phyloP scores from a whole-genome alignment of 208 protist genomes.

The Porcisia deanei region DNA sequence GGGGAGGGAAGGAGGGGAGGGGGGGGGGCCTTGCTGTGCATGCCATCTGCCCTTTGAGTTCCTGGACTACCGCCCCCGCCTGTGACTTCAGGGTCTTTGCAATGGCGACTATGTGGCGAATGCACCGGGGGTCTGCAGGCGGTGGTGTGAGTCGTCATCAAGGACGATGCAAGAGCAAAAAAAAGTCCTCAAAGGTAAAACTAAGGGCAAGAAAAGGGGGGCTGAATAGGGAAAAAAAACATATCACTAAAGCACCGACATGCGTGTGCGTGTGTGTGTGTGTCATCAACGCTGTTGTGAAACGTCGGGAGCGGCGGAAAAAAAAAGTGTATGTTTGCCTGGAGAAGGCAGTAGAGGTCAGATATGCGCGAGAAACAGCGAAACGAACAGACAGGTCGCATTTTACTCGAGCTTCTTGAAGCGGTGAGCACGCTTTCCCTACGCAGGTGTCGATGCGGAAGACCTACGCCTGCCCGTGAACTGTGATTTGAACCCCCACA shows the following conservation, averaged over 20 bases:
- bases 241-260: not conserved
- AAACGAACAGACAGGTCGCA: not conserved
- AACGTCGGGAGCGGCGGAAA: too few relatives aligned
- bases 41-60: not conserved
- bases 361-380: not conserved
- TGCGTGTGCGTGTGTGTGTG: not conserved
- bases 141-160: not conserved
- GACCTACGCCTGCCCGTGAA: slow-evolving; percentile 32
- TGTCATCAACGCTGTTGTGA: not conserved
- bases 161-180: not conserved
- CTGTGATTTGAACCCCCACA: slow-evolving; percentile 50
- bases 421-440: not conserved
- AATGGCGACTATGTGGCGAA: too few relatives aligned
- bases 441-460: not conserved
- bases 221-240: not conserved
- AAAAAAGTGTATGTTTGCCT: not conserved
- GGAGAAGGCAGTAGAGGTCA: not conserved
- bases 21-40: not conserved
- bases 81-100: not conserved
- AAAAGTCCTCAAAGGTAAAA: not conserved
- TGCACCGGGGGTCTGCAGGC: not conserved
- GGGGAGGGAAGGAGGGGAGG: too few relatives aligned
- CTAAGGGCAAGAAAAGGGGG: too few relatives aligned
- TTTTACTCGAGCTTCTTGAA: not conserved
- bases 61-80: not conserved